These are phyloP conservation scores for Musa troglodytarum DNA, from an alignment of 176 grass and related monocot genomes.

Conservation along the genomic window DNA sequence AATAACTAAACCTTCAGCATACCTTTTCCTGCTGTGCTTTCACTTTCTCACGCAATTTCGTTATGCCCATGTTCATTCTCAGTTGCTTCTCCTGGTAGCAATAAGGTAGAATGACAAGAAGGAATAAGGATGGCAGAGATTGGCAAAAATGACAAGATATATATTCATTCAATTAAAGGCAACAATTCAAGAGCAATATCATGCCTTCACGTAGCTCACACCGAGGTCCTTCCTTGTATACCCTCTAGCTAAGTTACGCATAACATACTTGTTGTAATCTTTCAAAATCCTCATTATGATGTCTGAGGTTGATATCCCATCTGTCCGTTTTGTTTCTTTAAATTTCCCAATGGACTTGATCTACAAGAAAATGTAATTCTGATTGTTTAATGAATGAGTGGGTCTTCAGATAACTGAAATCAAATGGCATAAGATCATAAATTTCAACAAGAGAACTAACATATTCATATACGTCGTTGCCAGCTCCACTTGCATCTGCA, in stretches of 20 bases:
- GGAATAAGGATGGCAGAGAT: neutral
- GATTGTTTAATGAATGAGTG: constrained; percentile 1
- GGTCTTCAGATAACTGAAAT: neutral
- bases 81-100: constrained; percentile 76
- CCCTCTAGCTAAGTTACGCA: constrained; percentile 86
- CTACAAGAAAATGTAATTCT: constrained; percentile 22
- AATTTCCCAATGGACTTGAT: constrained; percentile 94
- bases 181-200: neutral
- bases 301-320: constrained; percentile 90
- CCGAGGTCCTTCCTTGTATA: constrained; percentile 91
- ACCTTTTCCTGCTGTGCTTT: constrained; percentile 97
- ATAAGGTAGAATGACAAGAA: constrained; percentile 13
- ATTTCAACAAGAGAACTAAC: constrained; percentile 33
- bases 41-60: constrained; percentile 74
- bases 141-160: neutral
- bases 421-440: neutral
- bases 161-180: neutral
- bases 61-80: constrained; percentile 95
- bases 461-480: constrained; percentile 92
- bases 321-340: constrained; percentile 89
- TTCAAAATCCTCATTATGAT: constrained; percentile 99
- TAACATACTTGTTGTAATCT: constrained; percentile 97
- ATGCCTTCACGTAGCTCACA: constrained; percentile 97
- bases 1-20: neutral
- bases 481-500: constrained; percentile 77